Base-by-base conservation (phyloP, 768 basidiomycete genomes). In the Mycena filopes region DNA sequence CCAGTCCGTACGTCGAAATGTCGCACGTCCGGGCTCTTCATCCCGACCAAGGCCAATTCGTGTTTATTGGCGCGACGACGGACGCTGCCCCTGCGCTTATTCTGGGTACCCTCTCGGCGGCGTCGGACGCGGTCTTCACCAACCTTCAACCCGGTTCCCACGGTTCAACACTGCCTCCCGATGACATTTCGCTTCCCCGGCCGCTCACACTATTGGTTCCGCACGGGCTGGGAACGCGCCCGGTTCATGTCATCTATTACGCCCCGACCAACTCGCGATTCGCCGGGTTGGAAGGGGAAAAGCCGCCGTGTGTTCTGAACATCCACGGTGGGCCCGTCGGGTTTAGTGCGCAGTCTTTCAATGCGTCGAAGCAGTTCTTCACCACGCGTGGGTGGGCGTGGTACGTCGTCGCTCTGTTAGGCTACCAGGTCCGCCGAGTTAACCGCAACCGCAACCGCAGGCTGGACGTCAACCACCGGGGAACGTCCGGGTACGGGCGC, bases 381-480 rank as follows among this genome's bases (percentile, higher is more conserved):
- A 92, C 91, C 0, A 86, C 85, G 31, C 83, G 90, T 6, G 90
- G 91, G 28, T 93, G 84, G 78, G 89, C 83, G 21, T 92, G 89
- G 91, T 90, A 65, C 56, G 77, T 68, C 23, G 7, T 26, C 42
- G 21, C 29, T 54, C 8, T 42, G 18, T 20, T 48, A 4, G 4
- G 28, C 21, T 55, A 12, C 20, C 60, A n/a, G n/a, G n/a, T n/a
- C n/a, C n/a, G n/a, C 23, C 25, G 26, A 40, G n/a, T 13, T 13
- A 21, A 23, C 47, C 49, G 28, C 62, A 36, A 36, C 10, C 36
- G 15, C 36, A n/a, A n/a, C 7, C 40, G 20, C 0, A 87, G 90
- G 86, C 69, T 91, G 38, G 90, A 91, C 57, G 91, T 95, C 45
- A 90, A 94, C 70, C 90, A 93, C 64, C 84, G 91, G 2, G 94